These are phyloP conservation scores for Ophiostoma piceae DNA, from an alignment of 2,329 filamentous ascomycete genomes.

Conservation along the genomic window DNA sequence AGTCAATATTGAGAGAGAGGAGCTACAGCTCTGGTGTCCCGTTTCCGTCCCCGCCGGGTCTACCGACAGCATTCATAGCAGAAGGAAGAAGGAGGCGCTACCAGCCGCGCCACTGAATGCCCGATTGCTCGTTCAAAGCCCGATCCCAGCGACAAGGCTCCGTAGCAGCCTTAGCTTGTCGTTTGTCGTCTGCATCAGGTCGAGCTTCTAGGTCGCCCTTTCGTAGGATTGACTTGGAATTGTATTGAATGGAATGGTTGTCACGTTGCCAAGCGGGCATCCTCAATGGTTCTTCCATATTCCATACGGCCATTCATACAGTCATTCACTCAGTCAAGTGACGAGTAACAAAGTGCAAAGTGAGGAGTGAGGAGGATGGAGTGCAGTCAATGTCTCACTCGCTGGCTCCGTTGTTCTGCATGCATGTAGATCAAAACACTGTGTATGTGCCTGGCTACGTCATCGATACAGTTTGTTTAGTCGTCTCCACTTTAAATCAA, in stretches of 20 bases:
- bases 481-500: background rate
- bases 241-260: background rate
- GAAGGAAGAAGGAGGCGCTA: background rate
- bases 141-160: background rate
- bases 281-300: conserved; percentile 1
- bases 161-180: background rate
- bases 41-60: background rate
- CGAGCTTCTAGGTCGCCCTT: too few species aligned
- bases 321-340: background rate
- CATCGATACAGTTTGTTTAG: background rate
- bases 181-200: too few species aligned
- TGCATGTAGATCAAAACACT: background rate
- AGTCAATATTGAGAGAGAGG: too few species aligned
- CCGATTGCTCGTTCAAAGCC: conserved; percentile 2
- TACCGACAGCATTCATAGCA: background rate
- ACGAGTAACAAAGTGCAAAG: background rate
- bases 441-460: background rate
- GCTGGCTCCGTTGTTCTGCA: background rate
- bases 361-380: background rate
- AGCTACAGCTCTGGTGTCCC: background rate
- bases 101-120: background rate
- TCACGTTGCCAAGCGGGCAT: conserved; percentile 1
- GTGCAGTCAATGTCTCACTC: background rate
- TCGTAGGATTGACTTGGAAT: too few species aligned
- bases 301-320: too few species aligned